Conservation (phyloP, 805 yeast genomes). For the Lipomyces orientalis region DNA sequence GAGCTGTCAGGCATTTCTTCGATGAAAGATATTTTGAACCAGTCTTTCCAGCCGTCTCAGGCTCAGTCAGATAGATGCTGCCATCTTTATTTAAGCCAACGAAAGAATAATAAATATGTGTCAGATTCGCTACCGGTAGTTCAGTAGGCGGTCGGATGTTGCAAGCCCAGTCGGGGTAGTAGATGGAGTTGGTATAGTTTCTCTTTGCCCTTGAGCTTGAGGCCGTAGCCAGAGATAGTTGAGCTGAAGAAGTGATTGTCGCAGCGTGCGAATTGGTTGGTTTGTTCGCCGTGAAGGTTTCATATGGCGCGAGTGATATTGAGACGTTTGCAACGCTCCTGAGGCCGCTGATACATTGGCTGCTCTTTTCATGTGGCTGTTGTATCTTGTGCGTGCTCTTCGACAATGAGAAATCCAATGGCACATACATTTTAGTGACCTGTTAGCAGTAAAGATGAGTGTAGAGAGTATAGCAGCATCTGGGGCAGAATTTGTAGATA, state of each 20-base stretch:
- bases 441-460: background rate
- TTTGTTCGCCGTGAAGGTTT: background rate
- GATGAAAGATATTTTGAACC: constrained; percentile 10
- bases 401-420: background rate
- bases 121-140: constrained; percentile 59
- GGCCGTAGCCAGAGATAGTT: background rate
- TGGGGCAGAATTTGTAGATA: too few species aligned
- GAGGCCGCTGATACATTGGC: background rate
- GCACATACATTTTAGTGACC: background rate
- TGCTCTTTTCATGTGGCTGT: background rate
- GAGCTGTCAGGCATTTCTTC: constrained; percentile 9
- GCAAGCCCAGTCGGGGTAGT: constrained; percentile 35
- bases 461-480: background rate
- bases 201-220: background rate
- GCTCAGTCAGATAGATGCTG: constrained; percentile 55
- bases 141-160: constrained; percentile 44
- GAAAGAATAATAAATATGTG: constrained; percentile 82
- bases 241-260: background rate
- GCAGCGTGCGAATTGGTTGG: background rate
- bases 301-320: background rate
- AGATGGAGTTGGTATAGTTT: constrained; percentile 21
- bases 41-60: constrained; percentile 14
- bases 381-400: background rate
- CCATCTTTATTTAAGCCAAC: constrained; percentile 63
- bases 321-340: background rate